Base-by-base conservation (phyloP, 805 yeast genomes). In the Wickerhamomyces xylosicus region DNA sequence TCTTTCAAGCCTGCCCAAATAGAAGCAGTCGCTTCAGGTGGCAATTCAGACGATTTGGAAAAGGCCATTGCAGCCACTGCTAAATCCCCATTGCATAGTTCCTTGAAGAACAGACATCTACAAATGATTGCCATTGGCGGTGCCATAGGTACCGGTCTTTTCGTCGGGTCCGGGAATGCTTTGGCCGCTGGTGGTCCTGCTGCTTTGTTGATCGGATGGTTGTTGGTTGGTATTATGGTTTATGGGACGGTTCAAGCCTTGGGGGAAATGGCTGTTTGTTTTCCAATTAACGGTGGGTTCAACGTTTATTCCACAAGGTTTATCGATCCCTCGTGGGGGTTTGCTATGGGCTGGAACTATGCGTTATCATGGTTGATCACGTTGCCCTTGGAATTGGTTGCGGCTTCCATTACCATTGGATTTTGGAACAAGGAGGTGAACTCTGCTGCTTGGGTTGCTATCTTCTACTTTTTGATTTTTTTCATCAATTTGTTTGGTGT, bases 71-170 rank as follows among this genome's bases (percentile, higher is more conserved):
- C n/a, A n/a, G n/a, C 92, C 46, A 74, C 85, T 47, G 94, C 92
- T 48, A 35, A 31, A 16, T 48, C 52, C 15, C 52, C 52, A 19
- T 37, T 48, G 20, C 49, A 48, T 37, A 75, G 73, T 47, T 69
- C 74, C 34, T 35, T 48, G 33, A 48, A 46, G 41, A 46, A 46
- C 37, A 68, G 89, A 55, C 90, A 84, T 54, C 59, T 83, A 46
- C 83, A n/a, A n/a, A n/a, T n/a, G n/a, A n/a, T n/a, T n/a, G n/a
- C n/a, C n/a, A n/a, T n/a, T n/a, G n/a, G n/a, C n/a, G 90, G 92
- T 48, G 84, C 90, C 8, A 61, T 84, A 38, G 92, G 92, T 40
- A 82, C 92, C 1, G 94, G 89, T 53, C 66, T 84, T 41, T 64
- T 84, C 47, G 79, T 84, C 47, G 86, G 89, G 50, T 79, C 89